Base-by-base conservation (phyloP, 495 filamentous ascomycete species). In the Pseudevernia furfuracea region DNA sequence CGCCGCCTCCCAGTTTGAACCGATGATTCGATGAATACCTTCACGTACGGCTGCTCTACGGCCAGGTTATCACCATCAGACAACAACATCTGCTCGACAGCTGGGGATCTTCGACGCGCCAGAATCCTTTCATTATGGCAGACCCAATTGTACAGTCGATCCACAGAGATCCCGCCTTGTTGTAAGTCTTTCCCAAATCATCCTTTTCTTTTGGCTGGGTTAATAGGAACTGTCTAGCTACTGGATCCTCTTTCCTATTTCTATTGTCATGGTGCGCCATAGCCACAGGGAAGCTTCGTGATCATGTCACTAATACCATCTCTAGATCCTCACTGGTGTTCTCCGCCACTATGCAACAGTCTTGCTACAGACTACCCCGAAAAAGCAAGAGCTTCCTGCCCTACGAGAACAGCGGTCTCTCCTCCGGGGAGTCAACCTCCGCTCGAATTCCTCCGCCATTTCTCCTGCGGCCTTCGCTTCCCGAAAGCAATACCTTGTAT, bases 241-340 rank as follows among this genome's bases (percentile, higher is more conserved):
- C 79, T 97, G 94, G 94, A 97, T 98, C 76, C 79, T 98, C 43
- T 88, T 97, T 68, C 94, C 94, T 32, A 98, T 98, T 74, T 92
- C 92, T 23, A 81, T 94, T 68, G 94, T 98, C 72, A 97, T 98
- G 95, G 91, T 95, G 84, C 57, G 75, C 23, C 39, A 38, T 46
- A 46, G 37, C 17, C 21, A 8, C 14, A 32, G 62, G 8, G 34
- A 61, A n/a, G 34, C 30, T 25, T n/a, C 32, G 65, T 34, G 15
- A 21, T 52, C 0, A 10, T 21, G 14, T 59, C 41, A 39, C 69
- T 52, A 63, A 72, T 67, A 39, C 34, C 25, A 0, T 46, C 14
- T 65, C 12, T 30, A 96, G 91, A 89, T 98, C 68, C 78, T 97
- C 66, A 97, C 94, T 39, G 94, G 94, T 70, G 84, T 98, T 68